Conservation (phyloP, 208 protist species). For the Crithidia thermophila region DNA sequence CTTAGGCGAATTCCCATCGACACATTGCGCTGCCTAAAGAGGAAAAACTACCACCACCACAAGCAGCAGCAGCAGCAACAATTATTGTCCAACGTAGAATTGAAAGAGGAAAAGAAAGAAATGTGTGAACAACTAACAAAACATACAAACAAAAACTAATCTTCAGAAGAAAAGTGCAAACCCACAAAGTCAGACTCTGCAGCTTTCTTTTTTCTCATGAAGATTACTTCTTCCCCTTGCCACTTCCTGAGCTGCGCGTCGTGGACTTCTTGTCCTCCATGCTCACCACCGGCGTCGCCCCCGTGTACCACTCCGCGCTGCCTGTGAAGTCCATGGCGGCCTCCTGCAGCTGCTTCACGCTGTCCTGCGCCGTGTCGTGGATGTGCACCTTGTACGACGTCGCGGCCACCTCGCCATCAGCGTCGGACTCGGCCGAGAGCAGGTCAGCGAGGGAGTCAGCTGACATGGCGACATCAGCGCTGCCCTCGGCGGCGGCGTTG, state of each 20-base stretch:
- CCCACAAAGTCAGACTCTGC: no score
- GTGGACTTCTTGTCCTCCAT: conserved; percentile 23
- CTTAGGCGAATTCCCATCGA: no score
- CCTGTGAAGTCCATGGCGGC: conserved; percentile 62
- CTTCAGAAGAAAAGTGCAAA: no score
- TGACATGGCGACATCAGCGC: conserved; percentile 38
- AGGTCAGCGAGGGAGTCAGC: conserved; percentile 70
- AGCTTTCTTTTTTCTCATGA: no score
- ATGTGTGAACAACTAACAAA: no score
- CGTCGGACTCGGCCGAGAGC: conserved; percentile 48
- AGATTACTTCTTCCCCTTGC: not conserved
- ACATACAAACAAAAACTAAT: no score
- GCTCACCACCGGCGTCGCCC: conserved; percentile 27
- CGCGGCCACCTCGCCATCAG: conserved; percentile 3
- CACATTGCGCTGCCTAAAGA: no score
- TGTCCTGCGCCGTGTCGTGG: conserved; percentile 48
- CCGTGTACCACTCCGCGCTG: conserved; percentile 67
- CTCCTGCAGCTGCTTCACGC: conserved; percentile 57
- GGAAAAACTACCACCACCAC: no score
- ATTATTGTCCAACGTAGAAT: no score
- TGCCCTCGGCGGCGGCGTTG: conserved; percentile 3
- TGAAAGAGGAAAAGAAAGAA: no score
- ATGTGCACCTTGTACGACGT: conserved; percentile 51
- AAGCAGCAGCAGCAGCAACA: no score
- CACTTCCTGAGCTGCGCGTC: conserved; percentile 4